Percentiles rank a stretch among this genome's conserved stretches.
These are phyloP conservation scores for Penstemon davidsonii DNA, from an alignment of 257 asterid genomes.

Conservation along the genomic window DNA sequence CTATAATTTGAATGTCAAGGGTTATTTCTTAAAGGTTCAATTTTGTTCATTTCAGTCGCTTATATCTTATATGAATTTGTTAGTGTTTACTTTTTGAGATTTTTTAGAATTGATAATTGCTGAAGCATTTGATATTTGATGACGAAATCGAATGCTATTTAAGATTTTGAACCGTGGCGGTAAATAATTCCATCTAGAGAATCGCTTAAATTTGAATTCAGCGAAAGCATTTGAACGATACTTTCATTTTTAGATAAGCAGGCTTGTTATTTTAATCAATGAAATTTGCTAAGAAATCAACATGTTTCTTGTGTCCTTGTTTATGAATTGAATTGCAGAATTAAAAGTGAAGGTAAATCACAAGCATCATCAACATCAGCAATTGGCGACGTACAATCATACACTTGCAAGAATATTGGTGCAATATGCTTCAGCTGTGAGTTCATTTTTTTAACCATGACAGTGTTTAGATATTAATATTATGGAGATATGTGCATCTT, in stretches of 20 bases:
- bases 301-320: background rate
- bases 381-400: constrained; percentile 52
- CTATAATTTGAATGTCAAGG: too few species aligned
- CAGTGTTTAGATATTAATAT: constrained; percentile 3
- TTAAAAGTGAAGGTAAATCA: constrained; percentile 54
- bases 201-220: too few species aligned
- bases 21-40: too few species aligned
- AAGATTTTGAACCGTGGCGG: background rate
- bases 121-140: background rate
- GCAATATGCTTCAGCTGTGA: constrained; percentile 96
- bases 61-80: background rate
- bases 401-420: constrained; percentile 80
- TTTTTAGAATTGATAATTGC: background rate
- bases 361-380: constrained; percentile 40
- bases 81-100: background rate
- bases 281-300: background rate
- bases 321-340: constrained; percentile 42
- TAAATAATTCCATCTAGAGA: too few species aligned
- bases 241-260: background rate
- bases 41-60: too few species aligned
- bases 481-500: background rate
- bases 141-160: background rate
- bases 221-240: too few species aligned
- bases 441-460: constrained; percentile 26
- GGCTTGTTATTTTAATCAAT: background rate